Evolutionary conservation across 164 flowering plant genomes (phyloP), one percentile per base, ranked within the genome.

Genomic region (Piper longum): DNA sequence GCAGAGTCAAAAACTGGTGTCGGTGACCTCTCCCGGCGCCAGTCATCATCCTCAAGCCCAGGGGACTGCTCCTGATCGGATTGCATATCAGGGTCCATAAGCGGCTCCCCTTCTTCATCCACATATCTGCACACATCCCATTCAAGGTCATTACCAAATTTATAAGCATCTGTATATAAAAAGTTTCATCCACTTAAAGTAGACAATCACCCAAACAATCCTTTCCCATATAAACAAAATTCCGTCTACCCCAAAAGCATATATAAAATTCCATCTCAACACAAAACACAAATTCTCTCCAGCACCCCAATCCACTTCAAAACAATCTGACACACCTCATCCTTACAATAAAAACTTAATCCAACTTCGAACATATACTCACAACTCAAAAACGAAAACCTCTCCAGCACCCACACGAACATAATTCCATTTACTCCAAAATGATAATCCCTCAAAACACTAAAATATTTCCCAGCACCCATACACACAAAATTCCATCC

Each of bases 51-150:
- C 41, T 62, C 60, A 45, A 70, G 80, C 12, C 73, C 79, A 2
- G 70, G 79, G 12, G 78, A 73, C 0, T 16, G 72, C 19, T 82
- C 89, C 4, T 69, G 72, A 60, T 84, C 89, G 4, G 85, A 80
- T 39, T 65, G 79, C 45, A 79, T 51, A n/a, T 84, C 97, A 65
- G 68, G 77, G 64, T 91, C 90, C 90, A 91, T 81, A 80, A 91
- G 74, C 2, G 89, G 81, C 78, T 91, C 98, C 2, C 96, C 98
- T 39, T 91, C 90, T 62, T 91, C 98, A 18, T 91, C 96, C 12
- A 84, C 79, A 69, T 77, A 84, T 73, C 97, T 90, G 81, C 5
- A 14, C 7, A 9, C 52, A 48, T 9, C 11, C 8, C 9, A 48
- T 0, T 13, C 52, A 5, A 48, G 11, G 48, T 5, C 48, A 44